Evolutionary conservation across 768 basidiomycete genomes (phyloP).

Genomic region (Mycena olivaceomarginata): DNA sequence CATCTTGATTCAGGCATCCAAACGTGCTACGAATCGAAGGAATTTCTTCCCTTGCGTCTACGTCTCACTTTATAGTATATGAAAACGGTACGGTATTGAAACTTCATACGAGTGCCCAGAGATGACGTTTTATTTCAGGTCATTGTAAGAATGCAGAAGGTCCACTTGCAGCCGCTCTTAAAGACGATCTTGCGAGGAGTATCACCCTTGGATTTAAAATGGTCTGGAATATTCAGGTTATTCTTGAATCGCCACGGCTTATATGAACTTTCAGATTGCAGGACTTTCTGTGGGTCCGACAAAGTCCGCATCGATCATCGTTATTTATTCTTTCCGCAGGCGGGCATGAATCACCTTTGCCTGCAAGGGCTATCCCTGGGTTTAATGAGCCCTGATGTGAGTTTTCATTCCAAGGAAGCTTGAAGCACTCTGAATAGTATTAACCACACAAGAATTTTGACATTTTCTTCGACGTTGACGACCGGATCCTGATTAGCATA

Average conservation of each 20-base stretch:
- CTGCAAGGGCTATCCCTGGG: not conserved
- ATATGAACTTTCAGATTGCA: constrained; percentile 3
- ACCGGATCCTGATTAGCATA: not conserved
- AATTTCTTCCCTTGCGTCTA: not conserved
- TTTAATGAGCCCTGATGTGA: not conserved
- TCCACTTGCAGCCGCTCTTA: constrained; percentile 2
- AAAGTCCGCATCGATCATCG: not conserved
- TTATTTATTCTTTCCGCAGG: not conserved
- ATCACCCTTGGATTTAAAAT: not conserved
- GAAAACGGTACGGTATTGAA: not conserved
- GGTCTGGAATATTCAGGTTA: not conserved
- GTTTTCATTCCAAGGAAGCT: not conserved
- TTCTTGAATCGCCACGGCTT: not conserved
- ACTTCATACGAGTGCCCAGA: not conserved
- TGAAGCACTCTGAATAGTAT: not conserved
- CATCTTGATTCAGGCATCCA: not conserved
- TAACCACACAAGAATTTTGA: not conserved
- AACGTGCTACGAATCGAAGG: constrained; percentile 7
- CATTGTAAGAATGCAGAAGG: not conserved
- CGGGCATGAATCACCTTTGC: not conserved
- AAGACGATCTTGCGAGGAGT: not conserved
- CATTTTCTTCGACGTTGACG: not conserved
- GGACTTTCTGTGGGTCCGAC: not conserved
- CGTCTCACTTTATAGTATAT: not conserved
- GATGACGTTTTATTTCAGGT: not conserved